Conservation (phyloP, 495 filamentous ascomycete genomes). For the Daldinia childiae region DNA sequence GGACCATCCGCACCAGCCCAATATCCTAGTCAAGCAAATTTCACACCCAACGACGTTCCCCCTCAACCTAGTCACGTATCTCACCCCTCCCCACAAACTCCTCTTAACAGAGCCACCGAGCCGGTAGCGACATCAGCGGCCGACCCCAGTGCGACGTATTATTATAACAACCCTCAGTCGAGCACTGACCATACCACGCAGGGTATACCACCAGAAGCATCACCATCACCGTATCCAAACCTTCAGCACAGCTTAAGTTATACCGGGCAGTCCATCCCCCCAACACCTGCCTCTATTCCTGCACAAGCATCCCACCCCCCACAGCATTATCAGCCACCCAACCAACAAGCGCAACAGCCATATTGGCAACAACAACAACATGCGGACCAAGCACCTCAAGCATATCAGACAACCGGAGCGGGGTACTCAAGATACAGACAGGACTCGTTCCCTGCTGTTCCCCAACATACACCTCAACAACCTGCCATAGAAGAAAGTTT, state of each 20-base stretch:
- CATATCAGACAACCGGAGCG: conserved; percentile 55
- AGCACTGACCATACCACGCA: conserved; percentile 48
- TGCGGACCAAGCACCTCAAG: conserved; percentile 51
- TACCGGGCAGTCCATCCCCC: conserved; percentile 53
- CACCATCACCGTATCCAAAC: conserved; percentile 56
- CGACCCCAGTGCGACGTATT: conserved; percentile 60
- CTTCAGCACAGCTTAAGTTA: conserved; percentile 55
- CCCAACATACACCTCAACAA: conserved; percentile 68
- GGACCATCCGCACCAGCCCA: conserved; percentile 46
- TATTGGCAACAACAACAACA: conserved; percentile 53
- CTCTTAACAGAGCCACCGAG: conserved; percentile 45
- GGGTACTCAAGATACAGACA: conserved; percentile 67
- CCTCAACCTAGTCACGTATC: conserved; percentile 44
- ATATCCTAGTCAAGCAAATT: conserved; percentile 51
- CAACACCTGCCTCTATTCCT: conserved; percentile 52
- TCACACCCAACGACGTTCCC: conserved; percentile 42
- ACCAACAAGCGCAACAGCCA: conserved; percentile 46
- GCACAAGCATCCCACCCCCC: conserved; percentile 54
- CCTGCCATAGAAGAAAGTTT: conserved; percentile 85
- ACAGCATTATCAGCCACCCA: conserved; percentile 38
- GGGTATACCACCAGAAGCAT: conserved; percentile 48
- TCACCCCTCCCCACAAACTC: conserved; percentile 48
- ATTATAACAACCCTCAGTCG: conserved; percentile 55
- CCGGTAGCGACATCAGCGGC: conserved; percentile 47
- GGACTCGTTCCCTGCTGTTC: conserved; percentile 71